These are phyloP conservation scores for Blastobotrys buckinghamii DNA, from an alignment of 1,139 yeast species.

Conservation along the genomic window DNA sequence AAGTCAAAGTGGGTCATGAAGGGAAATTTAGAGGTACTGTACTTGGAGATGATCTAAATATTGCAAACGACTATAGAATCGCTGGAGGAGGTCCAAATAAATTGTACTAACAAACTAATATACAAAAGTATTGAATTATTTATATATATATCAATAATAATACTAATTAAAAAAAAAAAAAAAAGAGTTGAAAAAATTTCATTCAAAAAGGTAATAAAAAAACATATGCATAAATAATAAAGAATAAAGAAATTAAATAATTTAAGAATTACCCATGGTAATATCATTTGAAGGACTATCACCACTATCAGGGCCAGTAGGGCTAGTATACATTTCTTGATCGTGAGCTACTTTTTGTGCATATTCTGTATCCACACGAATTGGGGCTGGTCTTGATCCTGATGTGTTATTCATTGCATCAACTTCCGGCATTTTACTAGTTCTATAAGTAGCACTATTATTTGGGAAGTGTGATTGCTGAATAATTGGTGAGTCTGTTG, in stretches of 20 bases:
- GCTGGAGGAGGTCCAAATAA: slow-evolving; percentile 21
- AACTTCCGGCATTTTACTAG: slow-evolving; percentile 13
- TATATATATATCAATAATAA: not conserved
- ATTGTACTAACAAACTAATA: not conserved
- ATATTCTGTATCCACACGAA: slow-evolving; percentile 17
- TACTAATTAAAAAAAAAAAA: not conserved
- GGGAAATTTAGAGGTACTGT: slow-evolving; percentile 33
- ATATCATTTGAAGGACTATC: slow-evolving; percentile 5
- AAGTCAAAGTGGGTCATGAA: slow-evolving; percentile 33
- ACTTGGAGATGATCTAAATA: slow-evolving; percentile 25
- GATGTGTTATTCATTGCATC: slow-evolving; percentile 15
- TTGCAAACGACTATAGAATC: slow-evolving; percentile 21
- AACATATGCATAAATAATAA: not conserved
- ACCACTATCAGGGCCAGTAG: not conserved
- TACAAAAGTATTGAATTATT: too few relatives aligned
- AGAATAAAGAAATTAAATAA: not conserved
- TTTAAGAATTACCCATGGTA: not conserved
- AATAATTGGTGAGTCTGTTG: not conserved
- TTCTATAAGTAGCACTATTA: slow-evolving; percentile 7
- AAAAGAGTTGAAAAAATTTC: not conserved
- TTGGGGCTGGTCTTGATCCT: slow-evolving; percentile 18
- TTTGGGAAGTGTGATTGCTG: not conserved
- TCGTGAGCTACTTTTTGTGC: slow-evolving; percentile 17
- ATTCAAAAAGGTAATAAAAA: not conserved
- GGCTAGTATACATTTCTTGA: slow-evolving; percentile 15